phyloP scores from a whole-genome alignment of 139 green algal genomes.

The Coelastrella sp. region DNA sequence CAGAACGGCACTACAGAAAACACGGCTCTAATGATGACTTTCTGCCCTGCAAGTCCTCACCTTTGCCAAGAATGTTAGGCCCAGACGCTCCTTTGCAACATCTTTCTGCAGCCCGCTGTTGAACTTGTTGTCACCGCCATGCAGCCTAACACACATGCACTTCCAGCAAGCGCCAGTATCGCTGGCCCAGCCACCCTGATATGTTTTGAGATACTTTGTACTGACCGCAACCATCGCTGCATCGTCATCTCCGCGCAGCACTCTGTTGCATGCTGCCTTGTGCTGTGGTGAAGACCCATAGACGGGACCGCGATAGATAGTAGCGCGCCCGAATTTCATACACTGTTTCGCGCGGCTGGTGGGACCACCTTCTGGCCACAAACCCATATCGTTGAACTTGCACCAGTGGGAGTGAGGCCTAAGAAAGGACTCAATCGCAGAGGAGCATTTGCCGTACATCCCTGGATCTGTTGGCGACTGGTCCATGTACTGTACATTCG shows the following conservation, averaged over 20 bases:
- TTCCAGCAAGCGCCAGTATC: constrained; percentile 38
- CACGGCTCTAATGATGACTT: not conserved
- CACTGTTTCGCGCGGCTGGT: constrained; percentile 31
- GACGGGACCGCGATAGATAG: constrained; percentile 47
- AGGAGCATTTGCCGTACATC: constrained; percentile 42
- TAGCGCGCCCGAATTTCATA: constrained; percentile 49
- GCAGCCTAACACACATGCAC: constrained; percentile 53
- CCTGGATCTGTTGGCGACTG: constrained; percentile 33
- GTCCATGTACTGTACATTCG: not conserved
- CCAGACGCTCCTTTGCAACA: not conserved
- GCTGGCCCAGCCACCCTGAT: constrained; percentile 42
- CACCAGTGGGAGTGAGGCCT: constrained; percentile 34
- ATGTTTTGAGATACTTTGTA: constrained; percentile 53
- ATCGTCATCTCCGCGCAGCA: constrained; percentile 13
- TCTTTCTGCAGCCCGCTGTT: constrained; percentile 45
- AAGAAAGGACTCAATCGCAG: not conserved
- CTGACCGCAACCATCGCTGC: constrained; percentile 37
- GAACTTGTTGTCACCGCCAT: constrained; percentile 42
- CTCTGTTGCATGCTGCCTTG: constrained; percentile 45
- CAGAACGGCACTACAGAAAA: too few species aligned
- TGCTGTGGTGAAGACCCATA: constrained; percentile 42
- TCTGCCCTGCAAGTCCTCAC: not conserved
- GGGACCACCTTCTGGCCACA: constrained; percentile 13
- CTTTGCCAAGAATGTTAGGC: constrained; percentile 45
- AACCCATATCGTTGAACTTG: constrained; percentile 31